Percentiles rank a stretch among this genome's conserved stretches.
phyloP scores from a whole-genome alignment of 495 filamentous ascomycete species.

The Jackrogersella multiformis region DNA sequence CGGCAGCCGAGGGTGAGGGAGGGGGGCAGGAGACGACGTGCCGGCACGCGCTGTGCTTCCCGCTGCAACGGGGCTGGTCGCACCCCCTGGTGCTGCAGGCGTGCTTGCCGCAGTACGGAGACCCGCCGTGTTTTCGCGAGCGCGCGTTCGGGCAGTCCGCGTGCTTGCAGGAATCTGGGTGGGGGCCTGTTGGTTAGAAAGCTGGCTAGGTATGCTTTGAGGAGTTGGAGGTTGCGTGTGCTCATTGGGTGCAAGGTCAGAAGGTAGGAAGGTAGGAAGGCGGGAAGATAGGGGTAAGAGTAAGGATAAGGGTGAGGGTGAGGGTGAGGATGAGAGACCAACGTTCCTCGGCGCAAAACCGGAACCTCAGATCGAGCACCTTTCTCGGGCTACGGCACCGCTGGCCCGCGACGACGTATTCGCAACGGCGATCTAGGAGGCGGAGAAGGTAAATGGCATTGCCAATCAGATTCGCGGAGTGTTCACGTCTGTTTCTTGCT shows the following conservation, averaged over 20 bases:
- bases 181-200: conserved; percentile 4
- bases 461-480: background rate
- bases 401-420: conserved; percentile 11
- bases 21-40: conserved; percentile 7
- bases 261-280: too few species aligned
- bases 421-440: conserved; percentile 21
- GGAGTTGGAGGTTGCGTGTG: too few species aligned
- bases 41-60: conserved; percentile 29
- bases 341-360: conserved; percentile 26
- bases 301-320: background rate
- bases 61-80: conserved; percentile 28
- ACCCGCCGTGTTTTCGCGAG: conserved; percentile 9
- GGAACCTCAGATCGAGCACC: conserved; percentile 11
- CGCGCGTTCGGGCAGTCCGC: conserved; percentile 21
- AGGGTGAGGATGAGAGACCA: conserved; percentile 25
- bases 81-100: conserved; percentile 22
- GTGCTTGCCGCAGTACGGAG: conserved; percentile 28
- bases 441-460: background rate
- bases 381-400: conserved; percentile 18
- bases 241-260: too few species aligned
- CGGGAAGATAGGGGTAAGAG: too few species aligned
- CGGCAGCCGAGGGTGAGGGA: background rate
- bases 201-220: background rate
- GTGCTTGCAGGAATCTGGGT: conserved; percentile 24
- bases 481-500: background rate